Conservation (phyloP, 2,329 filamentous ascomycete genomes). For the Microdochium paspali region DNA sequence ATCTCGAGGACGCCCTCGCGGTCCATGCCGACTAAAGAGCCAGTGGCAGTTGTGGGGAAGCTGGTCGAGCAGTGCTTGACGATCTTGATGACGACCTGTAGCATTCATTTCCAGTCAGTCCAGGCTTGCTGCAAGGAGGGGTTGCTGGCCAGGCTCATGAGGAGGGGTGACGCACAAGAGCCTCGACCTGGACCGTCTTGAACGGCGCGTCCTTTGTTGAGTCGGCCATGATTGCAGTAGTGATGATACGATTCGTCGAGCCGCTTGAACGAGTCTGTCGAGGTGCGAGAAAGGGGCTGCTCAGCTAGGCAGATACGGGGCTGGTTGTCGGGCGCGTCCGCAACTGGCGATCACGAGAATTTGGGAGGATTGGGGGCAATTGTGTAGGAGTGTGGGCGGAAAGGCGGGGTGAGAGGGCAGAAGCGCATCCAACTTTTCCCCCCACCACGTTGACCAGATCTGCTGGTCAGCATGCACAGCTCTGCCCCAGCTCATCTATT, state of each 20-base stretch:
- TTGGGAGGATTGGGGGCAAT: slow-evolving; percentile 18
- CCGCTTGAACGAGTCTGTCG: slow-evolving; percentile 11
- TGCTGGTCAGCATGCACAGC: neutral
- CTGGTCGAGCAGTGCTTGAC: slow-evolving; percentile 86
- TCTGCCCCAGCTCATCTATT: neutral
- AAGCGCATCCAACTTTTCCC: slow-evolving; percentile 3
- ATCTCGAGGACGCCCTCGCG: slow-evolving; percentile 71
- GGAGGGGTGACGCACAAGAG: slow-evolving; percentile 58
- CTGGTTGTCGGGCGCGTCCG: neutral
- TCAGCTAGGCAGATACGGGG: neutral
- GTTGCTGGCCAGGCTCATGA: neutral
- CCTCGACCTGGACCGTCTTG: slow-evolving; percentile 87
- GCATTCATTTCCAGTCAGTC: slow-evolving; percentile 7
- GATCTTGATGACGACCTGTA: slow-evolving; percentile 90
- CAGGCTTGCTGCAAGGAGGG: neutral
- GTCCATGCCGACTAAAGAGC: slow-evolving; percentile 91
- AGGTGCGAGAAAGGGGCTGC: slow-evolving; percentile 10
- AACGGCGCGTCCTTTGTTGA: slow-evolving; percentile 59
- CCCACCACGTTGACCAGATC: neutral
- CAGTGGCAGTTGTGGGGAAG: slow-evolving; percentile 84
- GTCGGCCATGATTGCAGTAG: slow-evolving; percentile 45
- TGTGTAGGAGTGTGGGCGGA: slow-evolving; percentile 16
- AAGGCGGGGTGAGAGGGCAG: slow-evolving; percentile 11
- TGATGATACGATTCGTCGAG: slow-evolving; percentile 5
- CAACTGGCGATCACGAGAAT: slow-evolving; percentile 11